Evolutionary conservation across 441 rosid species (phyloP).

Genomic region (Erodium trifolium): DNA sequence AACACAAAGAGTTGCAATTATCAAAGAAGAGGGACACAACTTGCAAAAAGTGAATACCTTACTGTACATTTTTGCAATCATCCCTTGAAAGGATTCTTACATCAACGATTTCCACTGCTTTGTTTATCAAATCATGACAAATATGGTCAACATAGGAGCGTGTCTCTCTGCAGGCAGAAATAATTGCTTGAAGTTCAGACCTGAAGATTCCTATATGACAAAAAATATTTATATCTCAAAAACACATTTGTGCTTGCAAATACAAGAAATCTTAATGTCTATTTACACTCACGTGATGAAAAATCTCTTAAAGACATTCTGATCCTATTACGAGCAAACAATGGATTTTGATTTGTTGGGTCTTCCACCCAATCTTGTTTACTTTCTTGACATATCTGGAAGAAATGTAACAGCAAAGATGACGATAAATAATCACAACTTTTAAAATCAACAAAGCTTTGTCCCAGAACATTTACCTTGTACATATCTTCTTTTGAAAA

Average conservation of each 20-base stretch:
- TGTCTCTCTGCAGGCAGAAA: constrained; percentile 62
- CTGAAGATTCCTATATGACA: constrained; percentile 46
- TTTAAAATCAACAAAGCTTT: constrained; percentile 1
- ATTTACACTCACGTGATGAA: constrained; percentile 49
- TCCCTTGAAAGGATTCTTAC: constrained; percentile 29
- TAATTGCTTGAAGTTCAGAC: constrained; percentile 57
- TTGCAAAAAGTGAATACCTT: no score
- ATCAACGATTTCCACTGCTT: constrained; percentile 45
- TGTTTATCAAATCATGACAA: constrained; percentile 44
- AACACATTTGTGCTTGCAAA: constrained; percentile 8
- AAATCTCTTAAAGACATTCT: constrained; percentile 51
- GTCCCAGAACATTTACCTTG: constrained; percentile 35
- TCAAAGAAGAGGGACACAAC: no score
- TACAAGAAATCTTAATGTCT: background rate
- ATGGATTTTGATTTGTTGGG: constrained; percentile 65
- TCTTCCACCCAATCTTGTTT: constrained; percentile 75
- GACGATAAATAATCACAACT: background rate
- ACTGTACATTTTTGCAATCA: no score
- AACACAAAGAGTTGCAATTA: no score
- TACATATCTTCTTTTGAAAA: constrained; percentile 78
- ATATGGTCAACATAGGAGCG: constrained; percentile 54
- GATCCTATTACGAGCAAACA: constrained; percentile 82
- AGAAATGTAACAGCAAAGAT: constrained; percentile 8
- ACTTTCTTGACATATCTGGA: constrained; percentile 59
- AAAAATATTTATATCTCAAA: constrained; percentile 17